These are phyloP conservation scores for Yamadazyma oceani DNA, from an alignment of 1,139 yeast species.

Conservation along the genomic window DNA sequence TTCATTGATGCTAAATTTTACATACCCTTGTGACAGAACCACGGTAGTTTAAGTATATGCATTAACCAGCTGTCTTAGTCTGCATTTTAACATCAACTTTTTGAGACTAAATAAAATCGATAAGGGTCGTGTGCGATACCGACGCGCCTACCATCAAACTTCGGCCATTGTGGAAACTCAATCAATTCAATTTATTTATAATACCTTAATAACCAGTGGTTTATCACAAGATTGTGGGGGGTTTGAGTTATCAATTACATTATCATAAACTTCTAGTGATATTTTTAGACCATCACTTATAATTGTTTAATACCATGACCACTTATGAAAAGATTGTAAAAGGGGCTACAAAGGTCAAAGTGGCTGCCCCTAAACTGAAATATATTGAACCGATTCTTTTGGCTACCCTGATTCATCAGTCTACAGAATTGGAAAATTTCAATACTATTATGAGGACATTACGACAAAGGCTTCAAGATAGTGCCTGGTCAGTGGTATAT, in stretches of 20 bases:
- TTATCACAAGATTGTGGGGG: background rate
- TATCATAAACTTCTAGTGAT: too few relatives aligned
- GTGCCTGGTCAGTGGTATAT: slow-evolving; percentile 89
- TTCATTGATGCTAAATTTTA: too few relatives aligned
- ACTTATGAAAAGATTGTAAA: slow-evolving; percentile 49
- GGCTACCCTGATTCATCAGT: slow-evolving; percentile 57
- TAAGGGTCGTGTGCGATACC: background rate
- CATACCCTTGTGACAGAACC: slow-evolving; percentile 75
- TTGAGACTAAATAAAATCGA: background rate
- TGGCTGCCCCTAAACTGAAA: slow-evolving; percentile 98
- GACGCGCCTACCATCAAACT: background rate
- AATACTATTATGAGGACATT: slow-evolving; percentile 67
- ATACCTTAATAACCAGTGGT: background rate
- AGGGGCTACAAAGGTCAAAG: slow-evolving; percentile 55
- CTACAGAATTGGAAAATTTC: slow-evolving; percentile 54
- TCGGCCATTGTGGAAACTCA: slow-evolving; percentile 4
- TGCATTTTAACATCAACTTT: too few relatives aligned
- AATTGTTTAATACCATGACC: slow-evolving; percentile 36
- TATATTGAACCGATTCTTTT: slow-evolving; percentile 89
- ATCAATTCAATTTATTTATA: background rate
- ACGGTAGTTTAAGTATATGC: slow-evolving; percentile 81
- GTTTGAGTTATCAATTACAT: background rate
- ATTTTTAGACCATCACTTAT: too few relatives aligned
- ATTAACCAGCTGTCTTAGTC: slow-evolving; percentile 41
- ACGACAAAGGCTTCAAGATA: slow-evolving; percentile 61